phyloP scores from a whole-genome alignment of 2,329 filamentous ascomycete species.

The Calonectria crousiana region DNA sequence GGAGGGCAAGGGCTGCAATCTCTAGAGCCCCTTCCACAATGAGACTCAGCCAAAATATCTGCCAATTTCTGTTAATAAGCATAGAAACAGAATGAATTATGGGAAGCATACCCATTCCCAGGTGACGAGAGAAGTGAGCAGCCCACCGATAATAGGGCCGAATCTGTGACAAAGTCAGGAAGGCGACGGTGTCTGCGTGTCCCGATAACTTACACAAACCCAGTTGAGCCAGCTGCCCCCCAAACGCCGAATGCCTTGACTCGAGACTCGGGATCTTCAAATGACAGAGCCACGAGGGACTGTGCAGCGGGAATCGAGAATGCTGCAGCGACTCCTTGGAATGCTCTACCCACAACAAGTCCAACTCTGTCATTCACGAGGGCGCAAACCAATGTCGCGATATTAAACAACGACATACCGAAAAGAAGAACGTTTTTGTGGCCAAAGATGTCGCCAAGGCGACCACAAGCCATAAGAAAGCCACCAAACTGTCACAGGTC shows the following conservation, averaged over 20 bases:
- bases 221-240: background rate
- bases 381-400: background rate
- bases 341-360: background rate
- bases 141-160: background rate
- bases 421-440: background rate
- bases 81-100: too few species aligned
- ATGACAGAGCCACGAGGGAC: background rate
- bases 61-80: too few species aligned
- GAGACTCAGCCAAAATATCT: background rate
- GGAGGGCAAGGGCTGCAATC: background rate
- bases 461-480: background rate
- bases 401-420: background rate
- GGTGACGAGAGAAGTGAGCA: background rate
- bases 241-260: background rate
- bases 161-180: background rate
- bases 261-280: background rate
- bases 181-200: fast-evolving
- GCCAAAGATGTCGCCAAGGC: background rate
- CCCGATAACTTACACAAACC: background rate
- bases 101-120: background rate
- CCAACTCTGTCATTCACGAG: background rate
- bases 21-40: background rate
- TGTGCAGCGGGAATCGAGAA: background rate
- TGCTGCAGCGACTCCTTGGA: background rate
- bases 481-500: background rate